Conservation (phyloP, 257 asterid genomes). For the Primulina huaijiensis region DNA sequence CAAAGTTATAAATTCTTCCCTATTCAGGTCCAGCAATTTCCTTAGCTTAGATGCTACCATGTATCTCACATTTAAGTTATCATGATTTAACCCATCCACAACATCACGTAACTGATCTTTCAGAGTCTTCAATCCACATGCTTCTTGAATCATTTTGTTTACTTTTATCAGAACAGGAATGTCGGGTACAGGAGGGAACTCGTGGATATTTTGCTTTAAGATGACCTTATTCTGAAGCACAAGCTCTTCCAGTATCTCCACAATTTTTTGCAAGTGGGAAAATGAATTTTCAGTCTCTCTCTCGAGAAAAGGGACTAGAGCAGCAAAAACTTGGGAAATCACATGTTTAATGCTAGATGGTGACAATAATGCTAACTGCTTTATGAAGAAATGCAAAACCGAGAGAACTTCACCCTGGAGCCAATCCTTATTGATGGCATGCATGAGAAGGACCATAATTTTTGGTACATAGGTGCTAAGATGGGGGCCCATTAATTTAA, state of each 20-base stretch:
- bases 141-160: constrained; percentile 82
- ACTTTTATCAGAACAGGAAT: constrained; percentile 79
- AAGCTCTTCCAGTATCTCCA: constrained; percentile 88
- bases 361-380: constrained; percentile 70
- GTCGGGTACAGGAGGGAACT: constrained; percentile 86
- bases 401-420: constrained; percentile 85
- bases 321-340: constrained; percentile 96
- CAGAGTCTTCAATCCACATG: constrained; percentile 67
- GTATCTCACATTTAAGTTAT: constrained; percentile 87
- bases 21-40: constrained; percentile 68
- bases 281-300: constrained; percentile 59
- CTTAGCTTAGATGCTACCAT: constrained; percentile 94
- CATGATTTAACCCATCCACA: constrained; percentile 86
- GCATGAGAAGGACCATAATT: constrained; percentile 98
- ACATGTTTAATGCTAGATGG: constrained; percentile 88
- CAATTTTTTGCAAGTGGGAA: constrained; percentile 55
- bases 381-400: constrained; percentile 74
- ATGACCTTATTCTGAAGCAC: constrained; percentile 69
- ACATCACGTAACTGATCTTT: constrained; percentile 79
- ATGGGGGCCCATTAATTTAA: constrained; percentile 83
- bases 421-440: constrained; percentile 73
- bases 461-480: constrained; percentile 89
- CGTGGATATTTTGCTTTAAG: constrained; percentile 72
- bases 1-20: constrained; percentile 66
- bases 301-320: constrained; percentile 88